Conservation (phyloP, 2,329 filamentous ascomycete genomes). For the Drechmeria coniospora region DNA sequence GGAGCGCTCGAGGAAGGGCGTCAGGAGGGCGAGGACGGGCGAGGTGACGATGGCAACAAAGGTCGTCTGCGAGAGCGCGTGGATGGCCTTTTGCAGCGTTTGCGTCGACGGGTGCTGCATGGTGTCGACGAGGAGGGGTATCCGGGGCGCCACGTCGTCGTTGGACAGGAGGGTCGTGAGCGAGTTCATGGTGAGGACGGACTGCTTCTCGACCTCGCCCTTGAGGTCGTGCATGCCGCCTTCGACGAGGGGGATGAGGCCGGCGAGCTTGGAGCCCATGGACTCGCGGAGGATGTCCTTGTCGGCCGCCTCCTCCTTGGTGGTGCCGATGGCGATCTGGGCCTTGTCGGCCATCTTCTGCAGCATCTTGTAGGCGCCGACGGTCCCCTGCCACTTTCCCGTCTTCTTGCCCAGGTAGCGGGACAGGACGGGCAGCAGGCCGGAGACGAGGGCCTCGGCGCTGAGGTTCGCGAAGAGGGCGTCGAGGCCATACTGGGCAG, state of each 20-base stretch:
- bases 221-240: slow-evolving; percentile 95
- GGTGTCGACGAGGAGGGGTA: slow-evolving; percentile 81
- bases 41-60: slow-evolving; percentile 95
- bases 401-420: slow-evolving; percentile 68
- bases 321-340: slow-evolving; percentile 62
- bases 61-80: slow-evolving; percentile 93
- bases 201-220: slow-evolving; percentile 72
- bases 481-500: slow-evolving; percentile 87
- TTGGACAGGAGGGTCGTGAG: slow-evolving; percentile 84
- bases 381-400: slow-evolving; percentile 94
- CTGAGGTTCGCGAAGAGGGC: slow-evolving; percentile 67
- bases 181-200: slow-evolving; percentile 82
- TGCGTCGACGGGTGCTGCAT: slow-evolving; percentile 89
- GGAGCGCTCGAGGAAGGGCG: slow-evolving; percentile 83
- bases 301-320: slow-evolving; percentile 67
- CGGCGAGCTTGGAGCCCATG: slow-evolving; percentile 77
- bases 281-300: slow-evolving; percentile 83
- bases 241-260: slow-evolving; percentile 82
- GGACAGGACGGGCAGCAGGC: slow-evolving; percentile 61
- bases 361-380: slow-evolving; percentile 70
- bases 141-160: slow-evolving; percentile 86
- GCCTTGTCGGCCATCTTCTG: slow-evolving; percentile 94
- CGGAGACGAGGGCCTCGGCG: slow-evolving; percentile 69
- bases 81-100: slow-evolving; percentile 87
- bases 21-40: slow-evolving; percentile 84